Evolutionary conservation across 768 basidiomycete genomes (phyloP).

Genomic region (Scleroderma bovista): DNA sequence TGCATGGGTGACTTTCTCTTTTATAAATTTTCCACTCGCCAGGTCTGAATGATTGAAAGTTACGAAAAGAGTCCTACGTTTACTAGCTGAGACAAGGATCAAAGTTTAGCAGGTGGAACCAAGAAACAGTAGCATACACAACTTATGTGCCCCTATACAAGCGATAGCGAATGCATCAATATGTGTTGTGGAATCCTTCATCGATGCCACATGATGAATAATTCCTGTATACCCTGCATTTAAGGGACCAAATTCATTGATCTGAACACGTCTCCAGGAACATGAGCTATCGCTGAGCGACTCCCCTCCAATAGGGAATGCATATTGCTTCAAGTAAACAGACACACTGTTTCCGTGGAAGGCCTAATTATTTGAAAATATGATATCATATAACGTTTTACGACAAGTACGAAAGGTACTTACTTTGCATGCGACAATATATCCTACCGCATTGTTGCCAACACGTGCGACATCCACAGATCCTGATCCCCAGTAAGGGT

Average conservation of each 20-base stretch:
- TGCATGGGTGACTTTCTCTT: constrained; percentile 10
- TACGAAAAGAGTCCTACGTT: too few species aligned
- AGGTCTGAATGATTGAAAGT: constrained; percentile 1
- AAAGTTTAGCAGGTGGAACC: not conserved
- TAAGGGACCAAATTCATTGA: constrained; percentile 19
- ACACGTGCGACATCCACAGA: constrained; percentile 11
- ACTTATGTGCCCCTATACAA: constrained; percentile 14
- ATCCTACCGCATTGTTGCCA: constrained; percentile 12
- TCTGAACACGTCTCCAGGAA: constrained; percentile 13
- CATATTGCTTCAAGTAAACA: constrained; percentile 11
- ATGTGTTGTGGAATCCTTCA: constrained; percentile 5
- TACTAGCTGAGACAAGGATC: too few species aligned
- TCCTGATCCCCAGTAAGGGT: constrained; percentile 10
- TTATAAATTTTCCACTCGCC: constrained; percentile 7
- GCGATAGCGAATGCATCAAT: constrained; percentile 17
- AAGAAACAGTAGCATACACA: not conserved
- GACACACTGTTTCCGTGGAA: constrained; percentile 18
- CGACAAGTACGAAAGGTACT: not conserved
- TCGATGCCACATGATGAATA: constrained; percentile 17
- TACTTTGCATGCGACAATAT: constrained; percentile 17
- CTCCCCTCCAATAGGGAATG: constrained; percentile 3
- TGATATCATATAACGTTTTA: not conserved
- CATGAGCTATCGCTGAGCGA: not conserved
- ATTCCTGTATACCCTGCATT: constrained; percentile 15
- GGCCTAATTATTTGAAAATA: constrained; percentile 5